Percentiles rank a stretch among this genome's conserved stretches.
Evolutionary conservation across 768 basidiomycete genomes (phyloP).

Genomic region (Phlebiopsis flavidoalba): DNA sequence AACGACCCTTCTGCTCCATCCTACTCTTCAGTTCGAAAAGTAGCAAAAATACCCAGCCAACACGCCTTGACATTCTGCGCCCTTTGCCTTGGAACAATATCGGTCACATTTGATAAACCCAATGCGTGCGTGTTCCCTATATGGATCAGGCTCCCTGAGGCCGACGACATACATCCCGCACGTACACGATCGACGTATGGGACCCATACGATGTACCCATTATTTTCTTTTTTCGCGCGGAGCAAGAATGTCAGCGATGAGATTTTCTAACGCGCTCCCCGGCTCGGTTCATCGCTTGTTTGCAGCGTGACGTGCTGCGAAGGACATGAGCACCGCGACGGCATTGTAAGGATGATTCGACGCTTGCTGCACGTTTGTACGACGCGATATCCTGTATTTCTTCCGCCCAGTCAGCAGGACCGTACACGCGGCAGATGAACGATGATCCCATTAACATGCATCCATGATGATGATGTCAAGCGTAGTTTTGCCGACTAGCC

Average conservation of each 20-base stretch:
- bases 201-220: constrained; percentile 4
- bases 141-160: constrained; percentile 50
- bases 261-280: constrained; percentile 34
- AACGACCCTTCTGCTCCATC: not conserved
- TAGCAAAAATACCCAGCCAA: constrained; percentile 58
- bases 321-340: constrained; percentile 43
- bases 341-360: constrained; percentile 37
- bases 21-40: constrained; percentile 9
- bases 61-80: constrained; percentile 51
- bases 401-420: not conserved
- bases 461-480: constrained; percentile 48
- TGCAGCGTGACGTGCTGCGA: constrained; percentile 42
- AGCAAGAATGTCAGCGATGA: constrained; percentile 31
- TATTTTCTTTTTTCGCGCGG: constrained; percentile 9
- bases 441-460: constrained; percentile 37
- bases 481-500: constrained; percentile 34
- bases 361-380: constrained; percentile 43
- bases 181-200: constrained; percentile 22
- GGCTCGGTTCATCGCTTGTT: constrained; percentile 40
- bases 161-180: constrained; percentile 40
- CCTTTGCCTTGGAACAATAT: constrained; percentile 53
- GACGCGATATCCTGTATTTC: constrained; percentile 51
- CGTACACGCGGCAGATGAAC: not conserved
- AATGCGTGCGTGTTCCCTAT: constrained; percentile 57
- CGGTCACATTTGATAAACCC: constrained; percentile 61